phyloP scores from a whole-genome alignment of 192 early-diverging fungal species.

The Coemansia sp. region DNA sequence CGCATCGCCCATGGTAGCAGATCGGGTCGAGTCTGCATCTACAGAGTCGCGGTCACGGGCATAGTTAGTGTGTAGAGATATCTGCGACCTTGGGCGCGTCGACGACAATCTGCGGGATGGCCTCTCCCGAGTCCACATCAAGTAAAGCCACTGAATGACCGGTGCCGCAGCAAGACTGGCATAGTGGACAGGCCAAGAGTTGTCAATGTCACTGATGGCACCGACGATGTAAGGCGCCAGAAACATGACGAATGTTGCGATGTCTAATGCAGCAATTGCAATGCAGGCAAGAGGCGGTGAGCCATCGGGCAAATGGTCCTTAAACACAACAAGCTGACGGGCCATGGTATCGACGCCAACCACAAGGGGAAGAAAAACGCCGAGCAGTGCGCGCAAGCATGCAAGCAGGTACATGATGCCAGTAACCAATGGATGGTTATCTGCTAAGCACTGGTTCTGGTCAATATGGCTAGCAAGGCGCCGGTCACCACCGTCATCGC shows the following conservation, averaged over 20 bases:
- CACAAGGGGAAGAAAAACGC: conserved; percentile 26
- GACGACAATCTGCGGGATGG: not conserved
- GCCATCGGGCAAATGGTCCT: conserved; percentile 47
- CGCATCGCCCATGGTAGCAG: not conserved
- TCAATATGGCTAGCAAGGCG: not conserved
- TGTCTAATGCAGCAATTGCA: conserved; percentile 33
- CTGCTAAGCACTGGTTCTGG: not conserved
- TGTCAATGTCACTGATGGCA: conserved; percentile 20
- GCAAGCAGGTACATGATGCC: conserved; percentile 1
- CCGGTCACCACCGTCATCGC: not conserved
- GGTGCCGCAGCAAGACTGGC: conserved; percentile 6
- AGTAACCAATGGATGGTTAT: not conserved
- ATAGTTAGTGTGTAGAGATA: conserved; percentile 45
- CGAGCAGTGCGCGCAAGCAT: conserved; percentile 19
- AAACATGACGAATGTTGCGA: conserved; percentile 33
- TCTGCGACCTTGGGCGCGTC: conserved; percentile 33
- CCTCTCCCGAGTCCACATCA: not conserved
- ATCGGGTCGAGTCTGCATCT: conserved; percentile 1
- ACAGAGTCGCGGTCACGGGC: not conserved
- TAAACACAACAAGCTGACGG: conserved; percentile 42
- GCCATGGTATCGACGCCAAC: conserved; percentile 40
- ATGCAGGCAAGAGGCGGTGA: conserved; percentile 36
- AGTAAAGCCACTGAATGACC: not conserved
- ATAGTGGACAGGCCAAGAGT: conserved; percentile 26
- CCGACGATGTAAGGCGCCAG: conserved; percentile 37